A percentile compares a stretch with the other conserved stretches of the same genome.
Conservation (phyloP, 2,329 filamentous ascomycete genomes). For the Aspergillus sp. region DNA sequence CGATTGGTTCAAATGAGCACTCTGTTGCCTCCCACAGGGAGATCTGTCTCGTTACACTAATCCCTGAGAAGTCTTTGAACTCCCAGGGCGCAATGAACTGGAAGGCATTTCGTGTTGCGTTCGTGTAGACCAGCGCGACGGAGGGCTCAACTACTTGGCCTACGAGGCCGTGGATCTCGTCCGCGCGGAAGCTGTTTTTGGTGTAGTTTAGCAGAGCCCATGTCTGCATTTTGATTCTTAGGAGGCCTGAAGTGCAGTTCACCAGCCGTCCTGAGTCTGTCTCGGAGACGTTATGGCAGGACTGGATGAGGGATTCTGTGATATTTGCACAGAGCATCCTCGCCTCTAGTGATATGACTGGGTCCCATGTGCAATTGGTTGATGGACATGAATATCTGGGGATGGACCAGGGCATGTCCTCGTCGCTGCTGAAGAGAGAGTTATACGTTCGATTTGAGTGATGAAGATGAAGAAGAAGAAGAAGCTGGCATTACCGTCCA, state of each 20-base stretch:
- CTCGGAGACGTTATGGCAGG: background rate
- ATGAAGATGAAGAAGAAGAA: too few species aligned
- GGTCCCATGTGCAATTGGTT: constrained; percentile 14
- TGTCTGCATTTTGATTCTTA: background rate
- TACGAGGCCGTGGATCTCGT: background rate
- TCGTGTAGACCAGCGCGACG: background rate
- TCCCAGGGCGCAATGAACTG: background rate
- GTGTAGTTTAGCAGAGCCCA: background rate
- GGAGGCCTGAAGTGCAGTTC: background rate
- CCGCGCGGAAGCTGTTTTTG: background rate
- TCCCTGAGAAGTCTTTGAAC: background rate
- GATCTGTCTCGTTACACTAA: too few species aligned
- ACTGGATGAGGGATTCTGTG: background rate
- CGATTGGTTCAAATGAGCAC: background rate
- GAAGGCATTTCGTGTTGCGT: background rate
- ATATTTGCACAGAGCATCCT: constrained; percentile 1
- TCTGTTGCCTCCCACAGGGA: background rate
- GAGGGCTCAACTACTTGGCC: background rate
- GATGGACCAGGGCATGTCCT: constrained; percentile 5
- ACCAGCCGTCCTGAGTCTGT: background rate
- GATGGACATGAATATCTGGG: constrained; percentile 10
- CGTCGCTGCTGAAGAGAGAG: constrained; percentile 8
- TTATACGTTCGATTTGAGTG: constrained; percentile 13
- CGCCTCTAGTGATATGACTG: constrained; percentile 3
- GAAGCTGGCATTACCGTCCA: background rate